A percentile compares a stretch with the other conserved stretches of the same genome.
Conservation (phyloP, 331 rosid genomes). For the Quercus lobata region DNA sequence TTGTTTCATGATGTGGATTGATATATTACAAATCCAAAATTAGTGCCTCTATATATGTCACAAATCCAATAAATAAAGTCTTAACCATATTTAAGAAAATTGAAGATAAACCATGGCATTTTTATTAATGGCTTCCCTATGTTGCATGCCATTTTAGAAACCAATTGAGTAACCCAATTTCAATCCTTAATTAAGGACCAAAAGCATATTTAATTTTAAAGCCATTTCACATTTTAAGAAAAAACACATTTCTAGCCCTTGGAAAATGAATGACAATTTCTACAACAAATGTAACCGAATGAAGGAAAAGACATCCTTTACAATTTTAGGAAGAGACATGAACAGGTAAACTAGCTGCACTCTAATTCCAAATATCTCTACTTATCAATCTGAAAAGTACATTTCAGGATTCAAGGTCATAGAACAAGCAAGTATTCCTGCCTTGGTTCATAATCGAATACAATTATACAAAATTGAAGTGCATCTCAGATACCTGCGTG, state of each 20-base stretch:
- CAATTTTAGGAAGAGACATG: background rate
- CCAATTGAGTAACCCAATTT: too few species aligned
- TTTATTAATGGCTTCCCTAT: too few species aligned
- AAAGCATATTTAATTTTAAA: too few species aligned
- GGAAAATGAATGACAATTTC: background rate
- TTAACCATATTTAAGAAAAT: too few species aligned
- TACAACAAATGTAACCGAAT: background rate
- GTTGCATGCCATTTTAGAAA: too few species aligned
- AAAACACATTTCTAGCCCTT: too few species aligned
- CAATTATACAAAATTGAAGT: slow-evolving; percentile 39
- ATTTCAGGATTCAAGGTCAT: slow-evolving; percentile 5
- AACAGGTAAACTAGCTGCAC: background rate
- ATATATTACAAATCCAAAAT: too few species aligned
- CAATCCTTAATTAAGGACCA: too few species aligned
- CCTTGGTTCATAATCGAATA: slow-evolving; percentile 13
- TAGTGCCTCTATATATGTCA: too few species aligned
- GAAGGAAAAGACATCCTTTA: background rate
- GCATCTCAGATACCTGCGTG: slow-evolving; percentile 14
- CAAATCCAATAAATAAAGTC: too few species aligned
- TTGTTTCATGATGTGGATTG: background rate
- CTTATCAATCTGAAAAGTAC: slow-evolving; percentile 3
- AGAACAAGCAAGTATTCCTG: slow-evolving; percentile 19
- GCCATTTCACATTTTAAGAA: background rate
- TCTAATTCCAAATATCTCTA: background rate
- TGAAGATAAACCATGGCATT: too few species aligned